These are phyloP conservation scores for Gynochthodes officinalis DNA, from an alignment of 257 asterid genomes.

Conservation along the genomic window DNA sequence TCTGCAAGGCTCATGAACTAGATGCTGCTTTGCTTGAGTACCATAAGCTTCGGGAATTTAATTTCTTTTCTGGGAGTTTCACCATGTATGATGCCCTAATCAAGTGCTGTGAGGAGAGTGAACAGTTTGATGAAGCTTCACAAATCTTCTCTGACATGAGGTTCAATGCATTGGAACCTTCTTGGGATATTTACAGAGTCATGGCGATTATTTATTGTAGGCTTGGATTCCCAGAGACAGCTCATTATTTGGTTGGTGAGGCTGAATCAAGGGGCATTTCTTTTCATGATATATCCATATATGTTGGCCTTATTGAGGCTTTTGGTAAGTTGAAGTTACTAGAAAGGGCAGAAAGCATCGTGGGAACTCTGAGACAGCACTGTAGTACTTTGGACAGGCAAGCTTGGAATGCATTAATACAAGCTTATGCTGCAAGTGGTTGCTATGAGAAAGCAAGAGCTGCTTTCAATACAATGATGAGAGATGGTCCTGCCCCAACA, in stretches of 20 bases:
- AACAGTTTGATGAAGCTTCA: slow-evolving; percentile 68
- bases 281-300: slow-evolving; percentile 48
- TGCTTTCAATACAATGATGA: slow-evolving; percentile 83
- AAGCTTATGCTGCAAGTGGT: slow-evolving; percentile 78
- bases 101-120: slow-evolving; percentile 56
- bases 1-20: slow-evolving; percentile 70
- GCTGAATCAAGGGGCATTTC: slow-evolving; percentile 54
- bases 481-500: slow-evolving; percentile 91
- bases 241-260: slow-evolving; percentile 56
- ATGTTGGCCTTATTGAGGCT: slow-evolving; percentile 63
- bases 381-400: slow-evolving; percentile 52
- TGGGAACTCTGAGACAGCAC: slow-evolving; percentile 58
- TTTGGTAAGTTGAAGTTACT: slow-evolving; percentile 70
- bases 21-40: slow-evolving; percentile 83
- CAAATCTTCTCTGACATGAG: slow-evolving; percentile 86
- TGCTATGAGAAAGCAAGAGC: slow-evolving; percentile 95
- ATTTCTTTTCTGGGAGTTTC: slow-evolving; percentile 36
- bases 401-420: slow-evolving; percentile 78
- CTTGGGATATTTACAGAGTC: slow-evolving; percentile 44
- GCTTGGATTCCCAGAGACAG: slow-evolving; percentile 86
- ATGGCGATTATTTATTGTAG: slow-evolving; percentile 59
- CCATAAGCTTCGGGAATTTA: slow-evolving; percentile 32
- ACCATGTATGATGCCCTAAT: slow-evolving; percentile 67
- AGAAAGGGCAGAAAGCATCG: slow-evolving; percentile 70
- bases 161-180: slow-evolving; percentile 65